phyloP scores from a whole-genome alignment of 75 land plant species.

The Pinus taeda region DNA sequence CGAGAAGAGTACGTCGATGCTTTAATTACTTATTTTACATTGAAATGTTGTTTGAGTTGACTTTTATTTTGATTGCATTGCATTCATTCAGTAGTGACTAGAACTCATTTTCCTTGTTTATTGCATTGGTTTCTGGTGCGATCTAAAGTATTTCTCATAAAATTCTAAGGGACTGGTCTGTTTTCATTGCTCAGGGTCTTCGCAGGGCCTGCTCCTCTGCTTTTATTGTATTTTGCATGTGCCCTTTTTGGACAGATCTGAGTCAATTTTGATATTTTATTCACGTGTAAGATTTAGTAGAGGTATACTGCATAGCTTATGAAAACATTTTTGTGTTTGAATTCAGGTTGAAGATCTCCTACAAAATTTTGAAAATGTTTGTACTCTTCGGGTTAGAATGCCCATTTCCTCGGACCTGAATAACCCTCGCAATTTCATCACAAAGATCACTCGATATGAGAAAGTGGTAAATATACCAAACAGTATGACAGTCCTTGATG shows the following conservation, averaged over 20 bases:
- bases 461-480: constrained; percentile 66
- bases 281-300: not conserved
- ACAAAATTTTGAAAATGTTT: constrained; percentile 55
- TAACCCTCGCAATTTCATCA: constrained; percentile 66
- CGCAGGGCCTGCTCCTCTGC: not conserved
- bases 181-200: not conserved
- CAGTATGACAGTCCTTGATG: constrained; percentile 68
- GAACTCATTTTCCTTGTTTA: too few species aligned
- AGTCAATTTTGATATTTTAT: not conserved
- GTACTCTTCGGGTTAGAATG: constrained; percentile 64
- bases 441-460: constrained; percentile 50
- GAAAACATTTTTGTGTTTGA: not conserved
- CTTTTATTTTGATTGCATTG: too few species aligned
- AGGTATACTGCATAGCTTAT: not conserved
- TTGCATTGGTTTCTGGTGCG: too few species aligned
- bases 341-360: constrained; percentile 63
- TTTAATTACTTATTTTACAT: too few species aligned
- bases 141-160: too few species aligned
- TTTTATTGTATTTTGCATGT: constrained; percentile 4
- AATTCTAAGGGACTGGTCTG: too few species aligned
- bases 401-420: constrained; percentile 59
- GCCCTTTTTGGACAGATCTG: not conserved
- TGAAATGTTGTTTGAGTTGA: too few species aligned
- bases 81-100: too few species aligned
- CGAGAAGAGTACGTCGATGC: too few species aligned